These are phyloP conservation scores for Aureobasidium lini DNA, from an alignment of 2,329 filamentous ascomycete genomes.

Conservation along the genomic window DNA sequence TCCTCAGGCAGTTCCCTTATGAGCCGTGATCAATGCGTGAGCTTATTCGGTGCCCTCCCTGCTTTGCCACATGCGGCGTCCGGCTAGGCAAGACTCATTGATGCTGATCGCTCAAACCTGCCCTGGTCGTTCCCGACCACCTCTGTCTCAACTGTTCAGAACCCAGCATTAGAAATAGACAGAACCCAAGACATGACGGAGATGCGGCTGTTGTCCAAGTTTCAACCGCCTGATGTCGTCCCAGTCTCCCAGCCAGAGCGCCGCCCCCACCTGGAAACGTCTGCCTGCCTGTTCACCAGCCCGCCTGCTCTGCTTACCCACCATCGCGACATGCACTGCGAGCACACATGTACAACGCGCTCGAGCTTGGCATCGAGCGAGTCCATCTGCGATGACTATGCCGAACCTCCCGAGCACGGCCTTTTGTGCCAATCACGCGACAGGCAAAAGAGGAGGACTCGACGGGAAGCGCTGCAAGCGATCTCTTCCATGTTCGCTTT, in stretches of 20 bases:
- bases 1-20: not conserved
- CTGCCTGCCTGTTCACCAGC: not conserved
- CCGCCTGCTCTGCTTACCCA: not conserved
- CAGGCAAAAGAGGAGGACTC: not conserved
- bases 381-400: constrained; percentile 2
- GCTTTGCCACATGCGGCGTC: constrained; percentile 8
- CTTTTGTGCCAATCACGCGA: constrained; percentile 8
- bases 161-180: not conserved
- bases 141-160: not conserved
- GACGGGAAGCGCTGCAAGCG: not conserved
- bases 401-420: constrained; percentile 6
- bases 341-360: constrained; percentile 4
- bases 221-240: not conserved
- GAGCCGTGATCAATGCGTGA: not conserved
- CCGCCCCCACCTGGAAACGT: not conserved
- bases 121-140: not conserved
- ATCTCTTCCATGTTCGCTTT: not conserved
- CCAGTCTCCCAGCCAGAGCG: constrained; percentile 2
- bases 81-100: constrained; percentile 2
- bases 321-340: not conserved
- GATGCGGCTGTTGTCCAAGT: not conserved
- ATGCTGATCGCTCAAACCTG: not conserved
- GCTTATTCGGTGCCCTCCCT: not conserved
- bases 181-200: not conserved
- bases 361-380: not conserved